Evolutionary conservation across 2,329 filamentous ascomycete genomes (phyloP), one percentile per base, ranked within the genome.

Genomic region (Chaetomium strumarium): DNA sequence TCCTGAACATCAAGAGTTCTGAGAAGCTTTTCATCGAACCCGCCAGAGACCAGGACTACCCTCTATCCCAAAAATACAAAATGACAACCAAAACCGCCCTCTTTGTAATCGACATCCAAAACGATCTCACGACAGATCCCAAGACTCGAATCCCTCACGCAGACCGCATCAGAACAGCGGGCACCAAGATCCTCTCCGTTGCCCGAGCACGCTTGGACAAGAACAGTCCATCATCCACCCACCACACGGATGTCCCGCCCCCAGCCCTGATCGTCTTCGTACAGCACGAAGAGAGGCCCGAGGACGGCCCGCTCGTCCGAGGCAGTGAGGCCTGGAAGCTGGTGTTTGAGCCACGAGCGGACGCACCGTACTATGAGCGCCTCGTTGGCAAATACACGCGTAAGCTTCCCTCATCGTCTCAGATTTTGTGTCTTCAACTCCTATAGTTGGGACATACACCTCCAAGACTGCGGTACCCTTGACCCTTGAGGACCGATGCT

Each of bases 71-170:
- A n/a, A n/a, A n/a, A n/a, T n/a, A n/a, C n/a, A n/a, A n/a, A n/a
- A 55, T 55, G 53, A 29, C 52, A 9, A 50, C 52, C 8, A 62
- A 56, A 12, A 41, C 39, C 16, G 60, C 65, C 13, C 63, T 68
- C 34, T 68, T 68, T 49, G 63, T 68, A 29, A 63, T 68, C 46
- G 66, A 68, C 58, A 66, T 68, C 53, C 66, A 68, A 44, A 62
- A 64, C 39, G 64, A 64, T 31, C 62, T 67, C 33, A 62, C 62
- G 9, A 48, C 46, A 0, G 56, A 64, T 46, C 59, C 62, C 1
- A 19, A 51, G 13, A 66, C 63, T 13, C 43, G 52, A 12, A 61
- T 67, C 37, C 62, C 64, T 1, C 49, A 64, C 46, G 59, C 64
- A 2, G 62, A 57, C 1, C 58, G 63, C 3, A 55, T 68, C 50